Percentiles rank a stretch among this genome's conserved stretches.
Evolutionary conservation across 768 basidiomycete species (phyloP).

Genomic region (Fomitopsis serialis): DNA sequence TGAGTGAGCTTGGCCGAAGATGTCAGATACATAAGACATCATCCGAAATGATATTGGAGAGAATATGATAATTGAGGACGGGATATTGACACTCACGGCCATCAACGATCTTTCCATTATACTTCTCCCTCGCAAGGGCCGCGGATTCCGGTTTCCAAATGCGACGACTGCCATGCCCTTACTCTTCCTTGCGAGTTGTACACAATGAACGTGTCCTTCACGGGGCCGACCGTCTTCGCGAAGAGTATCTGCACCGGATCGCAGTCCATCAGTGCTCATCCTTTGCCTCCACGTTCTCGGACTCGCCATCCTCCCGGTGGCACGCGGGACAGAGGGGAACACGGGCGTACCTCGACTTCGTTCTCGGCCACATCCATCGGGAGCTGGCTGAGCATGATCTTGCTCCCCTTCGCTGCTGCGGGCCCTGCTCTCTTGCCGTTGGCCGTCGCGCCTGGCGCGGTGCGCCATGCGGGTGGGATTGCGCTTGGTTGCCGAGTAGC

Average conservation of each 20-base stretch:
- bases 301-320: background rate
- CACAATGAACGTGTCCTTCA: slow-evolving; percentile 65
- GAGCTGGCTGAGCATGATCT: slow-evolving; percentile 60
- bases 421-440: slow-evolving; percentile 6
- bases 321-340: background rate
- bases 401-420: slow-evolving; percentile 39
- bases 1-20: background rate
- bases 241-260: slow-evolving; percentile 56
- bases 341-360: slow-evolving; percentile 53
- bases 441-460: slow-evolving; percentile 12
- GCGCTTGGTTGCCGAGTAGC: slow-evolving; percentile 51
- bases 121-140: slow-evolving; percentile 55
- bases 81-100: slow-evolving; percentile 42
- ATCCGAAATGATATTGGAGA: too few relatives aligned
- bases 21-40: too few relatives aligned
- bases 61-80: too few relatives aligned
- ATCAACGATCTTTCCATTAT: slow-evolving; percentile 74
- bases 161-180: slow-evolving; percentile 78
- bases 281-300: background rate
- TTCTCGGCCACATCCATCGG: slow-evolving; percentile 64
- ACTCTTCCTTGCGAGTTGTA: slow-evolving; percentile 70
- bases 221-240: slow-evolving; percentile 68
- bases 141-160: slow-evolving; percentile 64
- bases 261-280: slow-evolving; percentile 1
- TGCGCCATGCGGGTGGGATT: slow-evolving; percentile 62